Conservation (phyloP, 768 basidiomycete genomes). For the Suillus tomentosus region DNA sequence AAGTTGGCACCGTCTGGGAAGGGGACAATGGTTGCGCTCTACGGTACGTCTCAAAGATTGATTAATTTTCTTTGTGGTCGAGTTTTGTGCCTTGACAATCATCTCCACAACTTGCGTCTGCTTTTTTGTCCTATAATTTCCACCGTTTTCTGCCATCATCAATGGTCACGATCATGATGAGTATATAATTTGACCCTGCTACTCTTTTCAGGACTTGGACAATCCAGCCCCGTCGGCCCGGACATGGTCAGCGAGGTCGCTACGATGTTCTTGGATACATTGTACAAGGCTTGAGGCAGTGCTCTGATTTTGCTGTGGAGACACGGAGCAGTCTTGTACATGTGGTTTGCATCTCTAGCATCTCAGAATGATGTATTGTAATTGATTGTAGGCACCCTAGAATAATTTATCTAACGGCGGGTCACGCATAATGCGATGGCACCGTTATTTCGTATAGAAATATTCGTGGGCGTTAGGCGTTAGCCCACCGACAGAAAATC, state of each 20-base stretch:
- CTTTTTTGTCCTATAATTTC: background rate
- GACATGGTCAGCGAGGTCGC: conserved; percentile 78
- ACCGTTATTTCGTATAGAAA: background rate
- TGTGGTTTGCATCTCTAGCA: conserved; percentile 3
- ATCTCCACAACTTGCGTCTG: conserved; percentile 6
- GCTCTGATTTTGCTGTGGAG: background rate
- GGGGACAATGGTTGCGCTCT: conserved; percentile 90
- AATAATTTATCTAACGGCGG: background rate
- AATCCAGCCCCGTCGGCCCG: conserved; percentile 80
- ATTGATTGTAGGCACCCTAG: background rate
- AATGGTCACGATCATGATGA: background rate
- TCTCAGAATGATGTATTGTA: background rate
- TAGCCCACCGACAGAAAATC: background rate
- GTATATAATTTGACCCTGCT: background rate
- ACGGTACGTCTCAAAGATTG: conserved; percentile 55
- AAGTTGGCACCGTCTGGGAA: conserved; percentile 62
- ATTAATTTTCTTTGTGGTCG: conserved; percentile 11
- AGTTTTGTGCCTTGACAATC: background rate
- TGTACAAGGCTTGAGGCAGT: conserved; percentile 71
- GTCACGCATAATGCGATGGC: background rate
- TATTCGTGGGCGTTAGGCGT: no score
- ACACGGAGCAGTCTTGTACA: background rate
- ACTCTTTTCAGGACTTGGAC: conserved; percentile 63
- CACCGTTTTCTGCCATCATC: background rate
- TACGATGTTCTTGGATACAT: conserved; percentile 75